These are phyloP conservation scores for Penicillium hordei DNA, from an alignment of 2,329 filamentous ascomycete genomes.

Conservation along the genomic window DNA sequence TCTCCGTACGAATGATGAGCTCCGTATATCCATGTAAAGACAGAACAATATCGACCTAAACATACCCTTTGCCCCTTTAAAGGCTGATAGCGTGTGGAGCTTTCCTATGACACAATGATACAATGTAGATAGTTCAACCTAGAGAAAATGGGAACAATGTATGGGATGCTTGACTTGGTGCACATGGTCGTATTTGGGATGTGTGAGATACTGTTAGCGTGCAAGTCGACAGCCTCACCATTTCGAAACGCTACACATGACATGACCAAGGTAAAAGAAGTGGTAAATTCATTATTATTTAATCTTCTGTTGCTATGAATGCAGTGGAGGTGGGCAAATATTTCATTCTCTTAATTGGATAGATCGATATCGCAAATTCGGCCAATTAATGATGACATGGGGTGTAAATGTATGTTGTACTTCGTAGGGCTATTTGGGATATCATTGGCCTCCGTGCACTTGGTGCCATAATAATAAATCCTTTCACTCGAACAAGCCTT, in stretches of 20 bases:
- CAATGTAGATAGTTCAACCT: not conserved
- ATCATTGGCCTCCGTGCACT: not conserved
- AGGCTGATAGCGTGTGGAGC: no score
- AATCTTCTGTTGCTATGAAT: no score
- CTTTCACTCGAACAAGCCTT: slow-evolving; percentile 12
- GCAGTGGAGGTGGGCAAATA: not conserved
- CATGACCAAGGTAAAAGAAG: no score
- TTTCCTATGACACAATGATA: not conserved
- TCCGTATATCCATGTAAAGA: not conserved
- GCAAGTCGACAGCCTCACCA: not conserved
- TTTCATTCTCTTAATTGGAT: slow-evolving; percentile 11
- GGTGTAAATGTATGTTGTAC: not conserved
- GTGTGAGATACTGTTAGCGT: not conserved
- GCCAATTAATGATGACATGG: slow-evolving; percentile 5
- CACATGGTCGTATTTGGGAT: not conserved
- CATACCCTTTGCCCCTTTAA: not conserved
- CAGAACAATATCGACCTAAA: not conserved
- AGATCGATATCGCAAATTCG: not conserved
- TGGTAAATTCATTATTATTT: no score
- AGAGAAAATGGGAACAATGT: not conserved
- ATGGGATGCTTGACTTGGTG: not conserved
- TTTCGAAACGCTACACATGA: not conserved
- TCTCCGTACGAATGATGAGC: not conserved
- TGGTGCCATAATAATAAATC: not conserved
- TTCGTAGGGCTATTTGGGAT: not conserved